Evolutionary conservation across 2,329 filamentous ascomycete genomes (phyloP).

Genomic region (Leptographium procerum): DNA sequence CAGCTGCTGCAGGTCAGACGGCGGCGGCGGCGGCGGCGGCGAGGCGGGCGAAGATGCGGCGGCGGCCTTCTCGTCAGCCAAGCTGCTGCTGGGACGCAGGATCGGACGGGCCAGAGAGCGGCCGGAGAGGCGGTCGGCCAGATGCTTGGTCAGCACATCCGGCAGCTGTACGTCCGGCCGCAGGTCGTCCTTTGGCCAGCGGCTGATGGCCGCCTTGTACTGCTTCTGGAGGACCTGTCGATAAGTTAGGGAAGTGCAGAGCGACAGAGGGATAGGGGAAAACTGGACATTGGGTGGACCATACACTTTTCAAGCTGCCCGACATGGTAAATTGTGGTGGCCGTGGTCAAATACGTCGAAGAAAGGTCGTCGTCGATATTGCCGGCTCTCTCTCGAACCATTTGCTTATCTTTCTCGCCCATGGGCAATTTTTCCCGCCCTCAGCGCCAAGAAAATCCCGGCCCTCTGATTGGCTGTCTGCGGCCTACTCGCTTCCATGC

Average conservation of each 20-base stretch:
- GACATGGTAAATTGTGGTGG: background rate
- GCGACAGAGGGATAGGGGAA: no score
- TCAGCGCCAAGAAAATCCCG: background rate
- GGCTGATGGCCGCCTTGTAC: constrained; percentile 38
- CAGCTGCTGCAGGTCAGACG: constrained; percentile 35
- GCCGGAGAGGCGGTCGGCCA: constrained; percentile 23
- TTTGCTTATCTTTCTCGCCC: no score
- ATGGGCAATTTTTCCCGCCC: background rate
- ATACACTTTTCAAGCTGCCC: background rate
- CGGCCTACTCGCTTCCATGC: background rate
- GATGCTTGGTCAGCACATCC: constrained; percentile 37
- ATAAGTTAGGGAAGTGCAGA: no score
- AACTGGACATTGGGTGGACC: background rate
- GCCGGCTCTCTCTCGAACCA: no score
- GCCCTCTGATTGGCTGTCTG: background rate
- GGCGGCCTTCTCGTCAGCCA: background rate
- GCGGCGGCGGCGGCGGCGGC: constrained; percentile 13
- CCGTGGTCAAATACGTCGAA: background rate
- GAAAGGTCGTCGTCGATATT: background rate
- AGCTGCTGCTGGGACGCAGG: background rate
- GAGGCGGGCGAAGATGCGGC: background rate
- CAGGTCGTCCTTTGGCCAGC: constrained; percentile 53
- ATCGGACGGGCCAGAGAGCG: constrained; percentile 13
- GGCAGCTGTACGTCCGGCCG: constrained; percentile 53
- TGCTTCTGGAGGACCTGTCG: constrained; percentile 32